Base-by-base conservation (phyloP, 2,329 filamentous ascomycete genomes). In the Berkeleyomyces basicola region DNA sequence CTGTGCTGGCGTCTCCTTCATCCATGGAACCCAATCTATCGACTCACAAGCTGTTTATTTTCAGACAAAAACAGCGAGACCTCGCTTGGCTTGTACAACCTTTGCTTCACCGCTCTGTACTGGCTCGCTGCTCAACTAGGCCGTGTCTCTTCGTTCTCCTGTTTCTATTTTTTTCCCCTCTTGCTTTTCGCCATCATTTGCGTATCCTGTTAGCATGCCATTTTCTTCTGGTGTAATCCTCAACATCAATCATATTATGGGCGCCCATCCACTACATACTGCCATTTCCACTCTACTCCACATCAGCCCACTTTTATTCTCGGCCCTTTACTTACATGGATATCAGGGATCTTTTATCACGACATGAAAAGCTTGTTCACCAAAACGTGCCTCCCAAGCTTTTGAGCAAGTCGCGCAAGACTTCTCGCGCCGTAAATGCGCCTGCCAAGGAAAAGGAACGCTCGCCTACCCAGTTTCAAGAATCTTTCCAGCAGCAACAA, bases 291-390 rank as follows among this genome's bases (percentile, higher is more conserved):
- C n/a, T 40, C 33, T 42, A 47, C 42, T 6, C 36, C 33, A 55
- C 49, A 37, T 37, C 16, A 23, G 36, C 5, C 49, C 33, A 39
- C 49, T 37, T 37, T 55, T 55, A 39, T 55, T 39, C 62, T 64
- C 1, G 33, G 4, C 49, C 4, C 4, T 55, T 55, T 62, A 73
- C 79, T 82, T 79, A 80, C 74, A 82, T 82, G 79, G 76, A 82
- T 73, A 82, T 81, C 74, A 84, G 81, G 67, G 82, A 84, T 71
- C 77, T 84, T 65, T 76, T 84, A 67, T 80, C 82, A 66, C 77
- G 82, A 66, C 82, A 84, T 72, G 80, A 83, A 73, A 84, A 83
- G 72, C 79, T 84, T 67, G 81, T 83, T 68, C 82, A 84, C 70
- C 77, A 81, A 67, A 79, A 83, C 68, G 76, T 61, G 6, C 63